These are phyloP conservation scores for Ustilago trichophora DNA, from an alignment of 1,284 basidiomycete species.

Conservation along the genomic window DNA sequence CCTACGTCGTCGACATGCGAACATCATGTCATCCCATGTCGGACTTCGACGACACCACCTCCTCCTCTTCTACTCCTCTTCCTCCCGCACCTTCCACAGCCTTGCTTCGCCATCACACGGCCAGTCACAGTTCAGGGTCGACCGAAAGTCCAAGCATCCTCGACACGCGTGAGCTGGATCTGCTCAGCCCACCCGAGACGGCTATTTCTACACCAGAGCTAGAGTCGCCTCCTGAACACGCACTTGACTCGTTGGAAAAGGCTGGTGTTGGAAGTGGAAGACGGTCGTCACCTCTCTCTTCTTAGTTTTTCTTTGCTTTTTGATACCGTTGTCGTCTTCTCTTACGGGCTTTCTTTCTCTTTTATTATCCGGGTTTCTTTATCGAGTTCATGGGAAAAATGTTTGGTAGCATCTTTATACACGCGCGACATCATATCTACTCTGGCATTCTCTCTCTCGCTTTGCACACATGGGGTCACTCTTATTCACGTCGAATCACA, in stretches of 20 bases:
- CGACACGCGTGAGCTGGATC: slow-evolving; percentile 18
- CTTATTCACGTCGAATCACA: too few species aligned
- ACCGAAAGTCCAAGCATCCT: slow-evolving; percentile 17
- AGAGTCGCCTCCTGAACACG: slow-evolving; percentile 17
- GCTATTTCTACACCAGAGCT: slow-evolving; percentile 30
- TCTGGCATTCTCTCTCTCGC: too few species aligned
- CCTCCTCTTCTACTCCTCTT: too few species aligned
- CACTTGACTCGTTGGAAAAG: slow-evolving; percentile 1
- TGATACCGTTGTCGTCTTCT: too few species aligned
- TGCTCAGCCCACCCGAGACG: slow-evolving; percentile 28
- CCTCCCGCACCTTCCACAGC: too few species aligned
- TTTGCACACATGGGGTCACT: too few species aligned
- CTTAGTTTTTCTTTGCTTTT: slow-evolving; percentile 1
- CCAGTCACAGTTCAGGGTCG: slow-evolving; percentile 23
- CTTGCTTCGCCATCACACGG: slow-evolving; percentile 14
- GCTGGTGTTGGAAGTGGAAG: neutral
- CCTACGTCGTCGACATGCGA: neutral
- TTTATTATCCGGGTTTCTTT: too few species aligned
- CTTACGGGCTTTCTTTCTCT: too few species aligned
- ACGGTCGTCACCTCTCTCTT: slow-evolving; percentile 8
- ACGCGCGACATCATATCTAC: too few species aligned
- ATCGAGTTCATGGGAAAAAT: too few species aligned
- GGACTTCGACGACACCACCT: too few species aligned
- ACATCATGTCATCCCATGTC: slow-evolving; percentile 1
- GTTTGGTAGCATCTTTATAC: too few species aligned